phyloP scores from a whole-genome alignment of 306 rosid genomes.

The Mimosa bimucronata region DNA sequence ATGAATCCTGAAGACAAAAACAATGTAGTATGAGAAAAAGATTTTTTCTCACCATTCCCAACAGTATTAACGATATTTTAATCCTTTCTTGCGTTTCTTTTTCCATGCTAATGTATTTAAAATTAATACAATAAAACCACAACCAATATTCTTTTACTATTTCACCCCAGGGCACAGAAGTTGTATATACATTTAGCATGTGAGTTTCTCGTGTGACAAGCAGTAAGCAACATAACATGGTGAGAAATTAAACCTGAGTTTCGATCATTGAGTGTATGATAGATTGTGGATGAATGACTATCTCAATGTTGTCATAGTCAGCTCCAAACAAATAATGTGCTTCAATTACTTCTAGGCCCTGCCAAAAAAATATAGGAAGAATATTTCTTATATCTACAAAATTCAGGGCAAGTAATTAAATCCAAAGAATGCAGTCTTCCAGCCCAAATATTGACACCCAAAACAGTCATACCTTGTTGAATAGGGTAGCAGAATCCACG shows the following conservation, averaged over 20 bases:
- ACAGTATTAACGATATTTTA: too few species aligned
- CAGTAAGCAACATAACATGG: constrained; percentile 14
- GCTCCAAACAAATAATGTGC: constrained; percentile 99
- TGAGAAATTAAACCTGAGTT: constrained; percentile 72
- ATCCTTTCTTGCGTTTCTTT: constrained; percentile 21
- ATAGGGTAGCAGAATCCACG: constrained; percentile 99
- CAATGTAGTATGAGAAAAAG: constrained; percentile 11
- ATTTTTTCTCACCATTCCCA: neutral
- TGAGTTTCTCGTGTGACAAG: constrained; percentile 7
- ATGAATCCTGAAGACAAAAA: constrained; percentile 74
- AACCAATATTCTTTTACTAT: constrained; percentile 10
- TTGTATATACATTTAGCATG: constrained; percentile 5
- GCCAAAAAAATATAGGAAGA: constrained; percentile 35
- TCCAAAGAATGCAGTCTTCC: neutral
- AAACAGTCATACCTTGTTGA: constrained; percentile 74
- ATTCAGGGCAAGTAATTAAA: constrained; percentile 11
- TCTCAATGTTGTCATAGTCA: constrained; percentile 83
- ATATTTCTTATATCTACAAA: constrained; percentile 29
- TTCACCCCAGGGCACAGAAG: constrained; percentile 19
- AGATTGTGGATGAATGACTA: constrained; percentile 94
- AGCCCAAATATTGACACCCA: constrained; percentile 19
- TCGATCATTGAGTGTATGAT: constrained; percentile 97
- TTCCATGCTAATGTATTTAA: constrained; percentile 10
- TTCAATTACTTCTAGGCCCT: constrained; percentile 99
- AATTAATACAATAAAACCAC: neutral